A percentile compares a stretch with the other conserved stretches of the same genome.
These are phyloP conservation scores for Aeschynomene evenia DNA, from an alignment of 306 rosid species.

Conservation along the genomic window DNA sequence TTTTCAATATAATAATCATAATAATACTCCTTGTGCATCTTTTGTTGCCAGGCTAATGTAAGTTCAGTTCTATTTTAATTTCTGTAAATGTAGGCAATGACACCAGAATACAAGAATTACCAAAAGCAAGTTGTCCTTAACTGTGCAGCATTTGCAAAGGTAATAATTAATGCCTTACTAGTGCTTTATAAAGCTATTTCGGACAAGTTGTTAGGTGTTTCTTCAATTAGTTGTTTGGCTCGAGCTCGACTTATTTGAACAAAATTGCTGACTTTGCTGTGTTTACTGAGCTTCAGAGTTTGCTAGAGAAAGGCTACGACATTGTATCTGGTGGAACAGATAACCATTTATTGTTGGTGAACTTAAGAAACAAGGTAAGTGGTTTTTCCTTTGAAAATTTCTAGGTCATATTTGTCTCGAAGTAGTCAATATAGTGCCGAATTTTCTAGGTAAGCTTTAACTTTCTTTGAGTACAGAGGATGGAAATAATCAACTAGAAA, in stretches of 20 bases:
- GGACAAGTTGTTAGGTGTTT: constrained; percentile 1
- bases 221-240: constrained; percentile 18
- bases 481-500: background rate
- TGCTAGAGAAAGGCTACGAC: constrained; percentile 76
- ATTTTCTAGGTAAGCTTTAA: constrained; percentile 18
- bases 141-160: constrained; percentile 76
- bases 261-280: constrained; percentile 29
- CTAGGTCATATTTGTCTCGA: constrained; percentile 15
- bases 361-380: constrained; percentile 80
- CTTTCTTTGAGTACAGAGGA: constrained; percentile 1
- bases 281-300: constrained; percentile 64
- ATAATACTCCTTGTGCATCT: constrained; percentile 15
- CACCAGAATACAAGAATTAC: constrained; percentile 84
- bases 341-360: constrained; percentile 84
- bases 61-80: constrained; percentile 24
- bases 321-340: constrained; percentile 98
- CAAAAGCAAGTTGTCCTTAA: constrained; percentile 87
- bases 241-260: constrained; percentile 7
- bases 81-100: constrained; percentile 57
- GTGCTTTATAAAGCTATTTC: constrained; percentile 1
- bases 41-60: constrained; percentile 33
- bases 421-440: background rate
- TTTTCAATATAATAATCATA: constrained; percentile 22
- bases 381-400: constrained; percentile 24
- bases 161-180: constrained; percentile 21